Percentiles rank a stretch among this genome's conserved stretches.
phyloP scores from a whole-genome alignment of 2,329 filamentous ascomycete genomes.

The Aspergillus novoparasiticus region DNA sequence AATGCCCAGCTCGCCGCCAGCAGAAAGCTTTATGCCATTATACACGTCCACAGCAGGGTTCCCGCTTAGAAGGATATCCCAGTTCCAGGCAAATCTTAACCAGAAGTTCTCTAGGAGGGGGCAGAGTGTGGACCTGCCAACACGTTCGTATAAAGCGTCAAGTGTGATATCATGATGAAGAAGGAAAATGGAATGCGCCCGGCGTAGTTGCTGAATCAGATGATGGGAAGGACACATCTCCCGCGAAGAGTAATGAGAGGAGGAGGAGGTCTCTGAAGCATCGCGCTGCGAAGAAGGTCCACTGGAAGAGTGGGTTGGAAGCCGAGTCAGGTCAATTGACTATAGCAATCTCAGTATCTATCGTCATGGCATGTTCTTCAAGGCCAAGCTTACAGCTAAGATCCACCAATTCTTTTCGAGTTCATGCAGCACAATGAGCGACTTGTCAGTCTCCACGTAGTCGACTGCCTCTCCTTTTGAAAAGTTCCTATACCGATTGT shows the following conservation, averaged over 20 bases:
- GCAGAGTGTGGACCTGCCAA: slow-evolving; percentile 69
- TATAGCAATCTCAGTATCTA: slow-evolving; percentile 38
- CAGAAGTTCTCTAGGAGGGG: slow-evolving; percentile 77
- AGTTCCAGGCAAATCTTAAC: slow-evolving; percentile 67
- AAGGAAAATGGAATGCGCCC: slow-evolving; percentile 81
- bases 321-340: slow-evolving; percentile 79
- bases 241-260: slow-evolving; percentile 80
- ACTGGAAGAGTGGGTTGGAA: slow-evolving; percentile 58
- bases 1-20: slow-evolving; percentile 86
- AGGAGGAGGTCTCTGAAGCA: slow-evolving; percentile 45
- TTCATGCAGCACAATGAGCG: slow-evolving; percentile 81
- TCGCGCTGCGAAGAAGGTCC: slow-evolving; percentile 38
- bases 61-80: slow-evolving; percentile 88
- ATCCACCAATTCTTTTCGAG: slow-evolving; percentile 95
- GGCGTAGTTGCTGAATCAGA: slow-evolving; percentile 76
- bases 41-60: slow-evolving; percentile 82
- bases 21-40: slow-evolving; percentile 82
- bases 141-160: slow-evolving; percentile 67
- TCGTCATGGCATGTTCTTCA: not conserved
- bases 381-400: slow-evolving; percentile 68
- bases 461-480: slow-evolving; percentile 76
- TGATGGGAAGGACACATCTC: slow-evolving; percentile 84
- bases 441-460: slow-evolving; percentile 87
- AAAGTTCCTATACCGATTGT: slow-evolving; percentile 65
- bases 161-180: slow-evolving; percentile 83